Evolutionary conservation across 768 basidiomycete genomes (phyloP), one percentile per base, ranked within the genome.

Genomic region (Leccinum longicurvipes): DNA sequence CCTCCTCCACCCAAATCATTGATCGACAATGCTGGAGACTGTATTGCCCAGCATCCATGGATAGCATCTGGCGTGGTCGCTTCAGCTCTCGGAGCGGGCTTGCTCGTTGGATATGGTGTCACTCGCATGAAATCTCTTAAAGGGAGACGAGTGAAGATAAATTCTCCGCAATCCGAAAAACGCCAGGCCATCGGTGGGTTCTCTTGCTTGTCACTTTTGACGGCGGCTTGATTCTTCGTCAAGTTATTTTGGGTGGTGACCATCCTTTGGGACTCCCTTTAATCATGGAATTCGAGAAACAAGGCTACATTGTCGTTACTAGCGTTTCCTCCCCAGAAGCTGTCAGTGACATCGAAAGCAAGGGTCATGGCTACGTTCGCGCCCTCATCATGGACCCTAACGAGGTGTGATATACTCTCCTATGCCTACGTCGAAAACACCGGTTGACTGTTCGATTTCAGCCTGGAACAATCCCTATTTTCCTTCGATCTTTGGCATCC

Each of bases 191-290:
- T 79, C 31, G 76, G 78, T 74, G 53, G 66, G 69, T 72, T 39
- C 19, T 48, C 48, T 51, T 15, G 4, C 45, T 50, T 21, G 39
- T 44, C 17, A 23, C 34, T 34, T 48, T 24, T 25, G 45, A 25
- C 42, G 9, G 24, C 45, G n/a, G 21, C 29, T 56, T 51, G 36
- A 61, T 46, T 28, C 47, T 9, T 51, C 29, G 29, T 57, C 52
- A 41, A 91, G 90, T 93, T 34, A 79, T 93, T 25, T 79, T 93
- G 39, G 93, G 93, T 25, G 93, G 86, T 9, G 93, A 94, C 65
- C 79, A 80, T 19, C 81, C 86, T 1, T 74, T 85, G 50, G 91
- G 83, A 7, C 75, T 84, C n/a, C 83, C 89, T 8, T 71, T 94
- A 41, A 84, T 93, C 51, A 64, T 81, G 46, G 86, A 86, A 51